phyloP scores from a whole-genome alignment of 257 asterid species.

The Solanum medicagineum region DNA sequence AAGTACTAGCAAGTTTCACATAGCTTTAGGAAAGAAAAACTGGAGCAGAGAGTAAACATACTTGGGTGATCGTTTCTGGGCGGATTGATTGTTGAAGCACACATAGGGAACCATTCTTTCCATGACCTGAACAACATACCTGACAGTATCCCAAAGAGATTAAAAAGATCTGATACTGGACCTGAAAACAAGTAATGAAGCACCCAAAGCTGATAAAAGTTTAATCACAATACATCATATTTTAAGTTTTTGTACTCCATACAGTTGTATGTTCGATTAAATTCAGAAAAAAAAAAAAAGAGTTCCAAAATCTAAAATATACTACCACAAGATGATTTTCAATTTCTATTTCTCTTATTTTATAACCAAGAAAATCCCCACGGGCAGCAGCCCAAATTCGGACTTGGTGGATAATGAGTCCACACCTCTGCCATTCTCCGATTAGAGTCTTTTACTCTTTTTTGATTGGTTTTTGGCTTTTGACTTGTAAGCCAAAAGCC shows the following conservation, averaged over 20 bases:
- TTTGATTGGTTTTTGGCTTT: no score
- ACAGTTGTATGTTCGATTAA: neutral
- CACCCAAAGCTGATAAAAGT: neutral
- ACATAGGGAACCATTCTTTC: constrained; percentile 86
- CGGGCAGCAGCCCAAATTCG: neutral
- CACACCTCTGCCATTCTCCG: neutral
- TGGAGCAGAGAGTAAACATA: constrained; percentile 16
- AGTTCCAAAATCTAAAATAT: neutral
- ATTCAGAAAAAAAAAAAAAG: neutral
- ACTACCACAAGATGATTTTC: neutral
- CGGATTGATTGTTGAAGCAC: constrained; percentile 94
- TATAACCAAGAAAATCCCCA: neutral
- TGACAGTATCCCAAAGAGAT: constrained; percentile 24
- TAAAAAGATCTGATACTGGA: neutral
- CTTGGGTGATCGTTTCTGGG: constrained; percentile 93
- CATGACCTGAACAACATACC: constrained; percentile 99
- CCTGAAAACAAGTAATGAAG: neutral
- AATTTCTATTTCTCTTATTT: neutral
- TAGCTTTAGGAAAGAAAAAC: neutral
- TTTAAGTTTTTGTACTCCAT: neutral
- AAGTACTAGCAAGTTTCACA: neutral
- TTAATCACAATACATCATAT: neutral
- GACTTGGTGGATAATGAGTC: neutral
- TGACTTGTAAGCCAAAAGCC: no score
- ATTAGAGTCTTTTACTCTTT: no score